Evolutionary conservation across 1,284 basidiomycete species (phyloP).

Genomic region (Sanguinoderma infundibulare): DNA sequence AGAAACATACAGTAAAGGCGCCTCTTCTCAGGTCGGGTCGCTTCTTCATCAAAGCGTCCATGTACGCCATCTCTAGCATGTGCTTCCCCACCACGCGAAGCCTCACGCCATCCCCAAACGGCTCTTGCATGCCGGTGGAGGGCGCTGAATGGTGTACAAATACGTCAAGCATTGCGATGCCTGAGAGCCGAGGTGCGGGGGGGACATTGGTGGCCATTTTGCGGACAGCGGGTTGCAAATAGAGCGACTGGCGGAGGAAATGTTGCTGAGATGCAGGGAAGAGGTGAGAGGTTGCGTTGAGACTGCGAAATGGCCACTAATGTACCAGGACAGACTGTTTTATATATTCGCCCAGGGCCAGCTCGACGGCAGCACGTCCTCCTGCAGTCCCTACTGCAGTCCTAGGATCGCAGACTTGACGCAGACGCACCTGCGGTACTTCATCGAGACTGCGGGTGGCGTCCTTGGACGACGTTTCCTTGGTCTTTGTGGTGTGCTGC

Average conservation of each 20-base stretch:
- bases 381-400: not conserved
- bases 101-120: slow-evolving; percentile 3
- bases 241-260: too few relatives aligned
- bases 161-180: slow-evolving; percentile 7
- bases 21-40: not conserved
- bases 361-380: not conserved
- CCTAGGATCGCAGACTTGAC: not conserved
- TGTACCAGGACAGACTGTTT: not conserved
- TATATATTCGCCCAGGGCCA: not conserved
- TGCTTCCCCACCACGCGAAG: slow-evolving; percentile 3
- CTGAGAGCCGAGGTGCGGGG: slow-evolving; percentile 9
- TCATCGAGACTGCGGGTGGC: not conserved
- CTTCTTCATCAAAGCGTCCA: not conserved
- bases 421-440: not conserved
- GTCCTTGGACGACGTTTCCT: not conserved
- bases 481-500: not conserved
- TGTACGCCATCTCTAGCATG: slow-evolving; percentile 3
- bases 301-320: not conserved
- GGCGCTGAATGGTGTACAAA: slow-evolving; percentile 10
- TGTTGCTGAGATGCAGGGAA: not conserved
- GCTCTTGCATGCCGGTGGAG: not conserved
- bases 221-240: not conserved
- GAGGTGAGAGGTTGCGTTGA: not conserved
- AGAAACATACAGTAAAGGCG: slow-evolving; percentile 5
- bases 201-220: not conserved